Evolutionary conservation across 2,329 filamentous ascomycete species (phyloP), one percentile per base, ranked within the genome.

Genomic region (Xylariaceae sp.): DNA sequence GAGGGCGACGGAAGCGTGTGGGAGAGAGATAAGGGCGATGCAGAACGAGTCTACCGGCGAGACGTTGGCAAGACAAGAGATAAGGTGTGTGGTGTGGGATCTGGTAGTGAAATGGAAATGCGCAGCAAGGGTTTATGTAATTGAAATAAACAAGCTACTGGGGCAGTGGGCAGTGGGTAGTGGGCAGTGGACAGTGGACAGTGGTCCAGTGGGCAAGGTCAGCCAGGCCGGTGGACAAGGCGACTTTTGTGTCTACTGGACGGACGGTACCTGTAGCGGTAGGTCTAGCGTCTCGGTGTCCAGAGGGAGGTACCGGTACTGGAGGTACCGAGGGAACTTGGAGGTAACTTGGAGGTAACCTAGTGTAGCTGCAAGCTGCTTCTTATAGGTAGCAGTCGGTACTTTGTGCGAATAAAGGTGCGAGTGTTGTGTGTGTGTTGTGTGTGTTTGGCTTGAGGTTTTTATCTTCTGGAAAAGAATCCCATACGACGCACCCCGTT

Each of bases 111-210:
- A 53, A 55, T 67, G 64, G 66, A 69, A 71, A 71, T 56, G 59
- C 63, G 67, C 62, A 66, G 68, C 66, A 69, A 71, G 71, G 70
- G 74, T 75, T 75, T 76, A 76, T 74, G 74, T 76, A 76, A 76
- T 74, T 72, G 67, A 71, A 74, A 60, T 59, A 48, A 35, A 54
- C 42, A 47, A 46, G 43, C 51, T 37, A 51, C 48, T 5, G 9
- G n/a, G 26, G 6, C n/a, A 4, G 39, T 39, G 11, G 35, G 35
- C 11, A 7, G 35, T 39, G 11, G 35, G 9, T 11, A 6, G 11
- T 7, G 42, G 42, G 12, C 26, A 9, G 42, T 44, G 8, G 4
- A 5, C 26, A 9, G 41, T 43, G 30, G 11, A 34, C n/a, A n/a
- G n/a, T 12, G 30, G 6, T n/a, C n/a, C 19, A 19, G 11, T 43